Base-by-base conservation (phyloP, 179 eudicot species). In the Beta corolliflora region DNA sequence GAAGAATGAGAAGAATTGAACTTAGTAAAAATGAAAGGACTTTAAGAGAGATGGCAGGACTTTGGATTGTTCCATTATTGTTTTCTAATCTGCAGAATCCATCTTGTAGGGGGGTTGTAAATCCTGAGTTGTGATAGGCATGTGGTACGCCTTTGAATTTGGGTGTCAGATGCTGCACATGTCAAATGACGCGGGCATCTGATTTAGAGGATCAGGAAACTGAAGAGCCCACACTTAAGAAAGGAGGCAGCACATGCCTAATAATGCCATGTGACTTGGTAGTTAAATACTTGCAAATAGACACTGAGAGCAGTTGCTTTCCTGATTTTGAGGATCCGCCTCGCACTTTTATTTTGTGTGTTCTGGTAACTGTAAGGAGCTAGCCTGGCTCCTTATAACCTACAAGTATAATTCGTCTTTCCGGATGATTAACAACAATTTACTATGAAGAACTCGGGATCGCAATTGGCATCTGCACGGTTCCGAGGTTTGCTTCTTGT, bases 231-330 rank as follows among this genome's bases (percentile, higher is more conserved):
- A 55, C 48, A 59, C 55, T 63, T 70, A 18, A 68, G 8, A 66
- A 81, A 18, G 9, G 13, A 29, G 23, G 77, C 66, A 45, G 71
- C 54, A 61, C 52, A 66, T 61, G 69, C 56, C 68, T 23, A 5
- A 16, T 81, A 67, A 80, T 80, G 72, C 77, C 59, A 55, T 36
- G 69, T 64, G 69, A 79, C 71, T 76, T 71, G 9, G 63, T 15
- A 14, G 45, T 41, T 2, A 64, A 63, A 67, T 68, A 53, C 31
- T 52, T 31, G 23, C 44, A 64, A 10, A 36, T 14, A 14, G 31
- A 21, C 36, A 63, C 29, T 1, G 29, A 25, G 29, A 25, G 29
- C 29, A 25, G 29, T 25, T 25, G 29, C 29, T 25, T 25, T 25
- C 29, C 29, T 25, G 29, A 25, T 25, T 25, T 25, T 25, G 29